Conservation (phyloP, 2,329 filamentous ascomycete species). For the Fusarium piperis region DNA sequence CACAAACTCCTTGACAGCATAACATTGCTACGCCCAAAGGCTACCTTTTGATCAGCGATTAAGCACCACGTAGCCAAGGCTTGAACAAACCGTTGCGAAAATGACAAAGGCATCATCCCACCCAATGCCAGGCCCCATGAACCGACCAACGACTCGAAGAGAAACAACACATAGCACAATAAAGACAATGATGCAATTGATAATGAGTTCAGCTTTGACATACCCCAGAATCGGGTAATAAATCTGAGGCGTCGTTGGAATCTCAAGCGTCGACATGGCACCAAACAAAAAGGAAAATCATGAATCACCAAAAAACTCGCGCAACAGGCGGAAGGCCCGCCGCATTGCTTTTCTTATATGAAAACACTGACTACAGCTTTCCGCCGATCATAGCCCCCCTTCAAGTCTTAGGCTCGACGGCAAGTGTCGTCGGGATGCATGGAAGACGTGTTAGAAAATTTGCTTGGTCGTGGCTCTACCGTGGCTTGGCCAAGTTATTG, state of each 20-base stretch:
- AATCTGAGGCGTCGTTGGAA: constrained; percentile 26
- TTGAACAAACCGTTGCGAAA: constrained; percentile 29
- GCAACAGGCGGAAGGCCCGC: neutral
- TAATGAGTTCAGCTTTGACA: constrained; percentile 42
- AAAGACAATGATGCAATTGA: constrained; percentile 46
- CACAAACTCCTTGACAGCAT: constrained; percentile 42
- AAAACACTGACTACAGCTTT: neutral
- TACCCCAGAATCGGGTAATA: constrained; percentile 30
- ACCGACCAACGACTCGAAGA: constrained; percentile 42
- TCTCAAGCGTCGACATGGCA: constrained; percentile 11
- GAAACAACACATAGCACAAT: constrained; percentile 42
- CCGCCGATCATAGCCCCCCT: constrained; percentile 21
- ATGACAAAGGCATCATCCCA: constrained; percentile 47
- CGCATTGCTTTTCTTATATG: constrained; percentile 27
- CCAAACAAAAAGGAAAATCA: constrained; percentile 9
- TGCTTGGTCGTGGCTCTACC: neutral
- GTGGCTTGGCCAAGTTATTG: constrained; percentile 1
- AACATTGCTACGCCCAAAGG: constrained; percentile 42
- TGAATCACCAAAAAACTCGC: neutral
- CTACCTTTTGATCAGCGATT: constrained; percentile 22
- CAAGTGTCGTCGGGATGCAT: neutral
- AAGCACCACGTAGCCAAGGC: too few species aligned
- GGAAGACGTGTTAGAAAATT: neutral
- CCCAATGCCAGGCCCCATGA: constrained; percentile 46
- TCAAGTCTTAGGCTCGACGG: neutral